These are phyloP conservation scores for Glomus cerebriforme DNA, from an alignment of 192 early-diverging fungal genomes.

Conservation along the genomic window DNA sequence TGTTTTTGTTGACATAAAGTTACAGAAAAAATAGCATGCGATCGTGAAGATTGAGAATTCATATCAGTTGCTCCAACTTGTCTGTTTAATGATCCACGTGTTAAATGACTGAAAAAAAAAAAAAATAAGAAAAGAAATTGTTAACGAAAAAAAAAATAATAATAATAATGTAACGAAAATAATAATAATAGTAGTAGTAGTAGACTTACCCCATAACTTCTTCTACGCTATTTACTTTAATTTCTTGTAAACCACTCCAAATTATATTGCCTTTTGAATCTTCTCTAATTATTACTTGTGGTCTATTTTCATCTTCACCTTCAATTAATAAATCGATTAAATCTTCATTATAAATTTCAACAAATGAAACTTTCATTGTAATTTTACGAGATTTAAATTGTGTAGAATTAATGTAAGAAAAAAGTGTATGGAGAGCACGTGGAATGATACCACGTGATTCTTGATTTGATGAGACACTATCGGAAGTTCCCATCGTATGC, in stretches of 20 bases:
- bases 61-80: slow-evolving; percentile 97
- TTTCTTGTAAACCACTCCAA: slow-evolving; percentile 83
- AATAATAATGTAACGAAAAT: no score
- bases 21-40: slow-evolving; percentile 97
- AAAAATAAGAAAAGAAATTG: no score
- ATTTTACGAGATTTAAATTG: slow-evolving; percentile 40
- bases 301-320: slow-evolving; percentile 55
- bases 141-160: no score
- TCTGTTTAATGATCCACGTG: slow-evolving; percentile 73
- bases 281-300: slow-evolving; percentile 74
- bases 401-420: slow-evolving; percentile 44
- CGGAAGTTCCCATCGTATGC: slow-evolving; percentile 90
- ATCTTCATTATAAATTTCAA: slow-evolving; percentile 98
- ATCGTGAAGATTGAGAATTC: slow-evolving; percentile 95
- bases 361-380: slow-evolving; percentile 80
- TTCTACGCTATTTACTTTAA: slow-evolving; percentile 64
- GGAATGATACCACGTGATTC: slow-evolving; percentile 68
- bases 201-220: slow-evolving; percentile 76
- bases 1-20: slow-evolving; percentile 79
- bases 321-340: slow-evolving; percentile 86
- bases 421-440: slow-evolving; percentile 65
- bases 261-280: slow-evolving; percentile 88
- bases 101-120: slow-evolving; percentile 48
- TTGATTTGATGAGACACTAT: slow-evolving; percentile 34
- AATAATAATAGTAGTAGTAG: no score